Conservation (phyloP, 1,284 basidiomycete genomes). For the Peniophora sp. region DNA sequence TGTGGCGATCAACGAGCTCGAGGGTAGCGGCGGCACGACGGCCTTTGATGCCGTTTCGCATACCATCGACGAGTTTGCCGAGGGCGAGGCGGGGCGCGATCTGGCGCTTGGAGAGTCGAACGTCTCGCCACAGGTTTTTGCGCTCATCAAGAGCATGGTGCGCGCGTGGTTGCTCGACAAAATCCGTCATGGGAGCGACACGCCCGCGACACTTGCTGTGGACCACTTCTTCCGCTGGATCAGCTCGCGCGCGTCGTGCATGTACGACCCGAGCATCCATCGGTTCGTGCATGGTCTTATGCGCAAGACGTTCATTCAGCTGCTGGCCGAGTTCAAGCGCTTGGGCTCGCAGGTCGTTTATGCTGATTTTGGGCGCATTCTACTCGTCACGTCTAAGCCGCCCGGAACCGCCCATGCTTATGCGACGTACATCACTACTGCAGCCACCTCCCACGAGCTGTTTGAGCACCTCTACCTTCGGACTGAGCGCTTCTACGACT, state of each 20-base stretch:
- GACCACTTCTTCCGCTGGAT: constrained; percentile 99
- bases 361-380: constrained; percentile 89
- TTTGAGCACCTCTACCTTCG: constrained; percentile 91
- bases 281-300: constrained; percentile 93
- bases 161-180: constrained; percentile 92
- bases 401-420: constrained; percentile 94
- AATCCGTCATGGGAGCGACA: constrained; percentile 54
- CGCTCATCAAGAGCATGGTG: constrained; percentile 82
- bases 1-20: constrained; percentile 91
- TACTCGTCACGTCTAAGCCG: constrained; percentile 93
- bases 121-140: constrained; percentile 86
- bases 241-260: constrained; percentile 73
- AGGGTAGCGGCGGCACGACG: constrained; percentile 87
- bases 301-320: constrained; percentile 96
- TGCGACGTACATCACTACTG: constrained; percentile 89
- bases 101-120: constrained; percentile 87
- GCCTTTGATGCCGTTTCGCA: constrained; percentile 92
- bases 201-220: constrained; percentile 58
- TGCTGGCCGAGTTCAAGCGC: constrained; percentile 94
- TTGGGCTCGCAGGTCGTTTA: constrained; percentile 91
- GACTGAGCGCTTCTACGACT: constrained; percentile 91
- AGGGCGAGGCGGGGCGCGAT: constrained; percentile 68
- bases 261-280: constrained; percentile 93
- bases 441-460: constrained; percentile 90
- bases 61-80: constrained; percentile 87